Evolutionary conservation across 1,284 basidiomycete species (phyloP).

Genomic region (Coniferiporia sulphurascens): DNA sequence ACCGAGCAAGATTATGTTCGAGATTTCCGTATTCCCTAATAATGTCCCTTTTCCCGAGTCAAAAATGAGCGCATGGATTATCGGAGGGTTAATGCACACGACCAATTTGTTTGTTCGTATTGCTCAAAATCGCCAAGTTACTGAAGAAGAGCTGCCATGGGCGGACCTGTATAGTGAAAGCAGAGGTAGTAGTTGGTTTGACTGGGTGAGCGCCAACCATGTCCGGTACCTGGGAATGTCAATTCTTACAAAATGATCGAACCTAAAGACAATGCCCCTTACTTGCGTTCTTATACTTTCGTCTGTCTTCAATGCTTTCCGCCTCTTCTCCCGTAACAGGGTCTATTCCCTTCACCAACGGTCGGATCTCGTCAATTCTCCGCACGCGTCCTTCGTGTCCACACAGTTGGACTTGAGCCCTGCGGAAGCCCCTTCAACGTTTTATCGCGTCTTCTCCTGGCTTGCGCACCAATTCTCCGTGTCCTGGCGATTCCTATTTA

Average conservation of each 20-base stretch:
- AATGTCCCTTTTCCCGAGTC: slow-evolving; percentile 67
- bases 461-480: slow-evolving; percentile 47
- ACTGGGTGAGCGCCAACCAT: slow-evolving; percentile 54
- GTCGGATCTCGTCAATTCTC: slow-evolving; percentile 61
- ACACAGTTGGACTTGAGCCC: slow-evolving; percentile 43
- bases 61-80: slow-evolving; percentile 57
- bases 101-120: slow-evolving; percentile 62
- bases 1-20: slow-evolving; percentile 65
- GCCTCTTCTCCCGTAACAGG: slow-evolving; percentile 61
- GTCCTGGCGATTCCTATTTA: slow-evolving; percentile 64
- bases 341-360: slow-evolving; percentile 61
- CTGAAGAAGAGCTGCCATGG: slow-evolving; percentile 68
- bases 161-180: slow-evolving; percentile 69
- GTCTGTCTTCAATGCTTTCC: slow-evolving; percentile 53
- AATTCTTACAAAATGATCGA: neutral
- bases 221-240: neutral
- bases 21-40: slow-evolving; percentile 68
- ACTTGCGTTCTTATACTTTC: slow-evolving; percentile 47
- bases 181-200: slow-evolving; percentile 63
- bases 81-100: slow-evolving; percentile 60
- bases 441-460: slow-evolving; percentile 32
- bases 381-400: slow-evolving; percentile 60
- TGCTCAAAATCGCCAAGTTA: slow-evolving; percentile 48
- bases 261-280: slow-evolving; percentile 52
- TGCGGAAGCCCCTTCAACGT: slow-evolving; percentile 34